These are phyloP conservation scores for rapeseed (Brassica napus) DNA, from an alignment of 345 rosid genomes.

Conservation along the genomic window Da-Ae NC_063448.1:27034501-27035000, in stretches of 20 bases:
- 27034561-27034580: neutral
- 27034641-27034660: constrained; percentile 95
- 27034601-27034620: constrained; percentile 45
- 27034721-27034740: constrained; percentile 73
- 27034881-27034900: constrained; percentile 12
- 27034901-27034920: constrained; percentile 38
- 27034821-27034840: constrained; percentile 2
- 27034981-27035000: constrained; percentile 13
- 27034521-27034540: constrained; percentile 84
- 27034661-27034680: constrained; percentile 43
- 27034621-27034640: constrained; percentile 88
- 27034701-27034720: constrained; percentile 70
- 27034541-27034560: constrained; percentile 47
- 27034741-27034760: constrained; percentile 43
- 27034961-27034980: constrained; percentile 12
- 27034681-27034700: constrained; percentile 57
- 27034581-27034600: neutral
- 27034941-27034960: constrained; percentile 29
- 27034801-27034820: constrained; percentile 78
- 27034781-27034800: constrained; percentile 92
- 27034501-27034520: constrained; percentile 96
- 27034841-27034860: constrained; percentile 1
- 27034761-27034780: constrained; percentile 66
- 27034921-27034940: constrained; percentile 36
- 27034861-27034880: neutral